Percentiles rank a stretch among this genome's conserved stretches.
Conservation (phyloP, 176 grass and related monocot species). For the Eleusine indica region DNA sequence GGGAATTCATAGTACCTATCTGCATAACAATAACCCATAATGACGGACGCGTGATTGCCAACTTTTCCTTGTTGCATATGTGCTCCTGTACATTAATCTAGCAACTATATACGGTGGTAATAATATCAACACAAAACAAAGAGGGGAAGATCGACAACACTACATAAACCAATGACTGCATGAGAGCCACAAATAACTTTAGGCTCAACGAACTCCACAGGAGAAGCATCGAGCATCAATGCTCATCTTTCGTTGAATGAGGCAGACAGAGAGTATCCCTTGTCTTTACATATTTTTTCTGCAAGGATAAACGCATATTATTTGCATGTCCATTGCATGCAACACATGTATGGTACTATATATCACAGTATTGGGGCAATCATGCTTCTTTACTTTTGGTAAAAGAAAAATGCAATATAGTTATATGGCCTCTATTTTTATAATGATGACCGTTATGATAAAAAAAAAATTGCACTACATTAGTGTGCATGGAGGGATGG, state of each 20-base stretch:
- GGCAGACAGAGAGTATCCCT: constrained; percentile 35
- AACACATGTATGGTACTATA: not conserved
- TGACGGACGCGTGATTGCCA: no score
- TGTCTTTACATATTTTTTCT: constrained; percentile 29
- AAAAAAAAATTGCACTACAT: not conserved
- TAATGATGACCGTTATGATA: not conserved
- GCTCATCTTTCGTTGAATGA: not conserved
- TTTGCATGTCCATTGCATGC: constrained; percentile 9
- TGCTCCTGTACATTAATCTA: not conserved
- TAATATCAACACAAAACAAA: not conserved
- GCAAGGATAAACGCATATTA: not conserved
- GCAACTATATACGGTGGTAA: no score
- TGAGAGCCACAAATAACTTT: not conserved
- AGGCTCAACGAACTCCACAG: constrained; percentile 12
- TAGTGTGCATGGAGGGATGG: no score
- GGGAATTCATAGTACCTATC: not conserved
- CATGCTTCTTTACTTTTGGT: not conserved
- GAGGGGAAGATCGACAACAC: not conserved
- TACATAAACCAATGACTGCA: not conserved
- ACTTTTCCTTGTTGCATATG: not conserved
- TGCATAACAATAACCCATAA: not conserved
- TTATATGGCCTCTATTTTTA: not conserved
- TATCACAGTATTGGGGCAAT: not conserved
- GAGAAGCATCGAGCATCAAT: not conserved
- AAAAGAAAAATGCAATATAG: not conserved